Evolutionary conservation across 1,284 basidiomycete genomes (phyloP), one percentile per base, ranked within the genome.

Genomic region (Ganoderma resinaceum): DNA sequence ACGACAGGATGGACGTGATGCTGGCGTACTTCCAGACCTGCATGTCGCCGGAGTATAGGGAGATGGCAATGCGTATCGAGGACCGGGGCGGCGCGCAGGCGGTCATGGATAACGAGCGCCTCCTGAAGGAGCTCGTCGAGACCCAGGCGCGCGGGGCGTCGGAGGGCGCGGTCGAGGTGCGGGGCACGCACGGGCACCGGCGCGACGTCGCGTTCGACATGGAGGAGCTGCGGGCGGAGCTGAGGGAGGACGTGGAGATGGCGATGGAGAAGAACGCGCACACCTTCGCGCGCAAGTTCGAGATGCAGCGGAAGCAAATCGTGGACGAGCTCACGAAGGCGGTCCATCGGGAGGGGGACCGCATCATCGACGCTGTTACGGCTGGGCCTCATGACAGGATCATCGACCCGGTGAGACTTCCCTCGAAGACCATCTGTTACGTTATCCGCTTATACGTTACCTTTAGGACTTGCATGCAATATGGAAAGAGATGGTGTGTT

Each of bases 401-500:
- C 23, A 66, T 67, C 29, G 74, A 80, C 57, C 67, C 43, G 1
- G 78, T 78, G 57, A n/a, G 58, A 26, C 57, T 37, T 52, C 46
- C 29, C 38, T 9, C 52, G 37, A 38, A 11, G 61, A n/a, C 67
- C 8, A 33, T 42, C 29, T 23, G 18, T 6, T 1, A 53, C 26
- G 5, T 9, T 7, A 18, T 49, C 9, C 46, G 14, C 29, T 53
- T 0, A 53, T 12, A 5, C 2, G 42, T n/a, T 20, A 35, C n/a
- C n/a, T 16, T 62, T 8, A 75, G 74, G 69, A 69, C 6, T 64
- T 75, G 11, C 62, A 72, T 29, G 63, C 62, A 1, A 66, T 78
- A 8, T 79, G 78, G 78, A 74, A 73, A 53, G 76, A 79, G 9
- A 80, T 79, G 77, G 78, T 78, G 46, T 31, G 61, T 55, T 6